Conservation (phyloP, 208 protist genomes). For the Sergeia podlipaevii region DNA sequence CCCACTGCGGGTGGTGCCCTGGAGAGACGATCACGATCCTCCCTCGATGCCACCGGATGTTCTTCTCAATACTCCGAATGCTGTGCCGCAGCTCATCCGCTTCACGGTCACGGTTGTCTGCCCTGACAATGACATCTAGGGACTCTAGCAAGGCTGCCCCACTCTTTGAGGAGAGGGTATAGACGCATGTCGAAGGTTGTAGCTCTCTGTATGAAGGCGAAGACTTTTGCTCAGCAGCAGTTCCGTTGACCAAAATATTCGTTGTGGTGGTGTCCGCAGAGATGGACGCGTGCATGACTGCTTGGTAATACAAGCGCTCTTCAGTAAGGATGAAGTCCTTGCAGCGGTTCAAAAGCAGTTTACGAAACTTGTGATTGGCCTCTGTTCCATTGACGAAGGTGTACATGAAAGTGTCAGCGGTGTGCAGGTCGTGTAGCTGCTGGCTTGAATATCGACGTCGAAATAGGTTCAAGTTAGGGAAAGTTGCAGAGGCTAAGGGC, state of each 20-base stretch:
- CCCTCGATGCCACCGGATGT: constrained; percentile 90
- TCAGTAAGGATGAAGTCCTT: neutral
- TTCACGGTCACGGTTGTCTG: constrained; percentile 51
- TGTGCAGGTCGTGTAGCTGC: too few species aligned
- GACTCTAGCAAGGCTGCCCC: neutral
- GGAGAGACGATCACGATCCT: constrained; percentile 95
- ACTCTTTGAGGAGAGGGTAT: neutral
- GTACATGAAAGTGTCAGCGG: too few species aligned
- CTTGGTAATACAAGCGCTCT: neutral
- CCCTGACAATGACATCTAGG: neutral
- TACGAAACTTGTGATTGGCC: constrained; percentile 43
- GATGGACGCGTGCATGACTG: too few species aligned
- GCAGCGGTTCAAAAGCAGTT: constrained; percentile 1
- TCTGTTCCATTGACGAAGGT: constrained; percentile 96
- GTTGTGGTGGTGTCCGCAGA: neutral
- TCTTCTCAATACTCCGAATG: constrained; percentile 90
- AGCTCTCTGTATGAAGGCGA: neutral
- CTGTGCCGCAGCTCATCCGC: constrained; percentile 94
- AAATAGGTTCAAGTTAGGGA: too few species aligned
- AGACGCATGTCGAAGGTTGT: neutral
- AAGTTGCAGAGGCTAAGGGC: too few species aligned
- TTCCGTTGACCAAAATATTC: neutral
- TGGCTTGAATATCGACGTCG: too few species aligned
- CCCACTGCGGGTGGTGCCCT: constrained; percentile 90
- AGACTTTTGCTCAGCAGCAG: neutral